Percentiles rank a stretch among this genome's conserved stretches.
Evolutionary conservation across 1,139 yeast genomes (phyloP).

Genomic region (Pichia inconspicua): DNA sequence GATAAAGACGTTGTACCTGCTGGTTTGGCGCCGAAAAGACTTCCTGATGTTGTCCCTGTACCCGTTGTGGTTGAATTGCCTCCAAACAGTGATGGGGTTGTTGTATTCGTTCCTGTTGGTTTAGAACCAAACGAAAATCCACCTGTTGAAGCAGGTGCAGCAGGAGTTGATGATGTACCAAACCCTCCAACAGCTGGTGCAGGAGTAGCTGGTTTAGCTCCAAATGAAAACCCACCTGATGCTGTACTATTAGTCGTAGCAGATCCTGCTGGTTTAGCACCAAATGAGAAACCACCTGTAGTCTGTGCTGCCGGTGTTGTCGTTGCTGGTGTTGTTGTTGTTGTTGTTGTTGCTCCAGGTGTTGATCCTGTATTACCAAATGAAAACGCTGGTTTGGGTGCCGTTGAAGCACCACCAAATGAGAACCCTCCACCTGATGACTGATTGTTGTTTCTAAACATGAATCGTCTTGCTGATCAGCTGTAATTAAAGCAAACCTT

Average conservation of each 20-base stretch:
- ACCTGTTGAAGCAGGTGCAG: slow-evolving; percentile 2
- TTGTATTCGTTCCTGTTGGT: slow-evolving; percentile 18
- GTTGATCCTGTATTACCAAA: slow-evolving; percentile 9
- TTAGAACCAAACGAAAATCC: slow-evolving; percentile 40
- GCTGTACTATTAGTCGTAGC: slow-evolving; percentile 4
- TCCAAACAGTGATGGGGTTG: slow-evolving; percentile 3
- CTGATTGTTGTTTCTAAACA: slow-evolving; percentile 13
- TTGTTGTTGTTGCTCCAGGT: slow-evolving; percentile 2
- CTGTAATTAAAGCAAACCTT: too few species aligned
- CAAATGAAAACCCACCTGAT: slow-evolving; percentile 17
- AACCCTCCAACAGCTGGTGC: neutral
- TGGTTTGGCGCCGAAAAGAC: slow-evolving; percentile 27
- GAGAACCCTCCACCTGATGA: slow-evolving; percentile 18
- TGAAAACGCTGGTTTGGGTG: slow-evolving; percentile 10
- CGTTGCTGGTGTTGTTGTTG: slow-evolving; percentile 8
- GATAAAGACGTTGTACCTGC: slow-evolving; percentile 18
- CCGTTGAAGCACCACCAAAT: slow-evolving; percentile 17
- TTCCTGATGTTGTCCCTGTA: slow-evolving; percentile 9
- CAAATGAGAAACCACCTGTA: slow-evolving; percentile 34
- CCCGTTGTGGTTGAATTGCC: slow-evolving; percentile 7
- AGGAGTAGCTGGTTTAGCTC: slow-evolving; percentile 11
- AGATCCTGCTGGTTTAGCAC: slow-evolving; percentile 26
- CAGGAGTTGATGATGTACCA: slow-evolving; percentile 7
- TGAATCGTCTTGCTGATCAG: neutral
- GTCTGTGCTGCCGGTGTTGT: slow-evolving; percentile 3